A percentile compares a stretch with the other conserved stretches of the same genome.
These are phyloP conservation scores for Sisymbrium irio DNA, from an alignment of 345 rosid species.

Conservation along the genomic window DNA sequence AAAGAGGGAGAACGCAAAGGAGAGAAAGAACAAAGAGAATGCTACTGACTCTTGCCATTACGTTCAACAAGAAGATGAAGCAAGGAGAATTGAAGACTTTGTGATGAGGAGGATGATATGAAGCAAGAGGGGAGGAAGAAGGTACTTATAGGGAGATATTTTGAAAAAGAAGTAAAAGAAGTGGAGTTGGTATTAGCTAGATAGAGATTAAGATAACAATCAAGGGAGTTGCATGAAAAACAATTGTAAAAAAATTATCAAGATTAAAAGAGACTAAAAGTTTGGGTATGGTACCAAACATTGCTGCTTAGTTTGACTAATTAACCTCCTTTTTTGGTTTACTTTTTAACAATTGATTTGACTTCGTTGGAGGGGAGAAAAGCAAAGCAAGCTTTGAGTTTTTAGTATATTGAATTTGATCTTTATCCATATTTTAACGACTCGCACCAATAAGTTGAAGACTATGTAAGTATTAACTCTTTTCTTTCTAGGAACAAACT, in stretches of 20 bases:
- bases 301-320: conserved; percentile 26
- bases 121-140: conserved; percentile 6
- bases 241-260: background rate
- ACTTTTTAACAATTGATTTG: conserved; percentile 4
- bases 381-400: conserved; percentile 22
- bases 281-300: conserved; percentile 40
- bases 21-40: conserved; percentile 42
- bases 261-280: conserved; percentile 1
- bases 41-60: conserved; percentile 42
- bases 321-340: conserved; percentile 16
- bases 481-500: background rate
- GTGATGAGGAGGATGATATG: conserved; percentile 26
- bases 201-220: conserved; percentile 4
- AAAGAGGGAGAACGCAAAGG: conserved; percentile 49
- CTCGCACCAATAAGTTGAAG: conserved; percentile 11
- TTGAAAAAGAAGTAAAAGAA: conserved; percentile 12
- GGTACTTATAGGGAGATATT: conserved; percentile 18
- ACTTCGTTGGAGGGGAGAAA: conserved; percentile 18
- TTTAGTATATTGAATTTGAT: background rate
- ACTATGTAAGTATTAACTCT: background rate
- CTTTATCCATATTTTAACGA: conserved; percentile 32
- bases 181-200: conserved; percentile 45
- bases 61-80: conserved; percentile 8
- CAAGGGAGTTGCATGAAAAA: conserved; percentile 1
- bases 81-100: conserved; percentile 15